Conservation (phyloP, 495 filamentous ascomycete species). For the Lasiosphaeria hispida region DNA sequence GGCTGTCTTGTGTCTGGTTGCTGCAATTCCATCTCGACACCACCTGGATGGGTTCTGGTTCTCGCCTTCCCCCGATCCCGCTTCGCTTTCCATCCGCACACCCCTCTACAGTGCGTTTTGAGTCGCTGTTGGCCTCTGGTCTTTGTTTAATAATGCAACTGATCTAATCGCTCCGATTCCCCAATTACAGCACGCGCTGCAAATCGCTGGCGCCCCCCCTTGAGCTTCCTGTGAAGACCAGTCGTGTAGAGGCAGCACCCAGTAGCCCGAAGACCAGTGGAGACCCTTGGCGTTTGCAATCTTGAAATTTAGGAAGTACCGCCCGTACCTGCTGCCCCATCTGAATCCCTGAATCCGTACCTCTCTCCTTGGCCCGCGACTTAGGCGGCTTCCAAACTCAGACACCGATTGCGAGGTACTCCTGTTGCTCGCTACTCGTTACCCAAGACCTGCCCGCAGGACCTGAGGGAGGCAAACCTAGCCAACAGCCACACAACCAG, state of each 20-base stretch:
- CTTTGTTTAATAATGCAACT: conserved; percentile 15
- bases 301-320: conserved; percentile 1
- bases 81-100: no score
- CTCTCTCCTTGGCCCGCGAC: conserved; percentile 13
- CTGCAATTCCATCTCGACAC: no score
- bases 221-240: no score
- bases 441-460: not conserved
- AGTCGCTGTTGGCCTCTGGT: no score
- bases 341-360: not conserved
- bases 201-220: conserved; percentile 9
- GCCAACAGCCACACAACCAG: not conserved
- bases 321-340: not conserved
- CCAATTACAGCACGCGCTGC: conserved; percentile 12
- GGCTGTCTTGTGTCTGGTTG: no score
- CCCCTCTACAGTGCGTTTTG: no score
- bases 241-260: no score
- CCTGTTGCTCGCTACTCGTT: conserved; percentile 15
- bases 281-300: conserved; percentile 22
- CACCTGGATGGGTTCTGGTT: no score
- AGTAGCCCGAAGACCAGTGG: not conserved
- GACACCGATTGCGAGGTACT: conserved; percentile 18
- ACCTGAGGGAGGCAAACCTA: not conserved
- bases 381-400: conserved; percentile 25
- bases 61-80: no score
- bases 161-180: conserved; percentile 18